phyloP scores from a whole-genome alignment of 2,329 filamentous ascomycete genomes.

The Karstenula rhodostoma region DNA sequence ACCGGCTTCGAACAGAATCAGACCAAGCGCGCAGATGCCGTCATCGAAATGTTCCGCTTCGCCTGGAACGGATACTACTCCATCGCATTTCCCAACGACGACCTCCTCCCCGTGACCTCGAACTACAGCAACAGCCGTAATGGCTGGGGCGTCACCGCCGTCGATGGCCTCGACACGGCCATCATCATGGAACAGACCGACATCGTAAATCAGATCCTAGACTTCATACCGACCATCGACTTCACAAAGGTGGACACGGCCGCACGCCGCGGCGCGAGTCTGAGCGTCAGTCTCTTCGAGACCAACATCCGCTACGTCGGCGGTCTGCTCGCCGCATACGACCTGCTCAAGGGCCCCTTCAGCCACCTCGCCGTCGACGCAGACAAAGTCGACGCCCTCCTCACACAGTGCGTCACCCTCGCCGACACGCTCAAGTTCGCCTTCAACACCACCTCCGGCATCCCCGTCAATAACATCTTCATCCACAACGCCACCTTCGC shows the following conservation, averaged over 20 bases:
- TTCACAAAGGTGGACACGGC: conserved; percentile 52
- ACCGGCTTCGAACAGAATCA: conserved; percentile 26
- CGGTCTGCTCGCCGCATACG: conserved; percentile 36
- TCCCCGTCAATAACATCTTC: conserved; percentile 73
- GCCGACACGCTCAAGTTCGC: conserved; percentile 76
- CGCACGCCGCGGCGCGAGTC: conserved; percentile 10
- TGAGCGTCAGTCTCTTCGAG: conserved; percentile 49
- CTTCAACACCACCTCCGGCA: conserved; percentile 75
- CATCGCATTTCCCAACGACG: conserved; percentile 45
- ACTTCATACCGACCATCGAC: conserved; percentile 61
- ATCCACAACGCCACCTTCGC: conserved; percentile 61
- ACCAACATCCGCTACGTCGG: conserved; percentile 42
- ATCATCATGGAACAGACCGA: conserved; percentile 67
- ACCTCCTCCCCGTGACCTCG: conserved; percentile 36
- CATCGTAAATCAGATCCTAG: conserved; percentile 61
- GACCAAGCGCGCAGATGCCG: conserved; percentile 25
- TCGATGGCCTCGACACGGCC: conserved; percentile 66
- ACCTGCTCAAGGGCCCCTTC: conserved; percentile 67
- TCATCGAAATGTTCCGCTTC: conserved; percentile 40
- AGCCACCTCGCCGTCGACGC: conserved; percentile 55
- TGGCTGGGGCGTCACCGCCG: conserved; percentile 55
- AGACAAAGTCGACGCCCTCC: conserved; percentile 62
- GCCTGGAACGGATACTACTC: conserved; percentile 46
- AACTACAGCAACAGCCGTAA: conserved; percentile 46
- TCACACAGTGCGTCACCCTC: conserved; percentile 70